Conservation (phyloP, 306 rosid species). For the Vicia villosa region DNA sequence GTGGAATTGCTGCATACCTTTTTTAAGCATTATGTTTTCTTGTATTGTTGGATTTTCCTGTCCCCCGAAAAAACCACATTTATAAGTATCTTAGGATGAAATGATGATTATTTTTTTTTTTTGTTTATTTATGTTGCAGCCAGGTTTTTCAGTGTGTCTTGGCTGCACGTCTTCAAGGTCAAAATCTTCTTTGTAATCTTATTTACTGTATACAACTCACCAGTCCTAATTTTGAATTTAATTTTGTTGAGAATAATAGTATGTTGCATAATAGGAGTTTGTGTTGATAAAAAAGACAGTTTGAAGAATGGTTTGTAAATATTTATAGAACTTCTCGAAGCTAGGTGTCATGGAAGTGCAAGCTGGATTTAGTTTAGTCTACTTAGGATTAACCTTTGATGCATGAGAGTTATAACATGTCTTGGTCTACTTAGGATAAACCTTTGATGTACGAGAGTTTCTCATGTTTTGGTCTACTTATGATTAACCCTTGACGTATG, state of each 20-base stretch:
- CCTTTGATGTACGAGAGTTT: no score
- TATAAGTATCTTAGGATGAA: conserved; percentile 33
- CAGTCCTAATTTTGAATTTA: conserved; percentile 7
- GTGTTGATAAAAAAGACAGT: no score
- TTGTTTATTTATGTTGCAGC: not conserved
- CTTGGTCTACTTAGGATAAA: no score
- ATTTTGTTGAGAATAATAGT: not conserved
- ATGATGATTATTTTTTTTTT: conserved; percentile 14
- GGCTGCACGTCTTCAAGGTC: conserved; percentile 16
- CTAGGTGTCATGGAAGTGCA: no score
- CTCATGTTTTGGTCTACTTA: no score
- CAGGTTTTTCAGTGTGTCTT: conserved; percentile 11
- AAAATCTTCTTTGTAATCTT: not conserved
- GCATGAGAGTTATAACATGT: not conserved
- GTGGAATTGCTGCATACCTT: conserved; percentile 14
- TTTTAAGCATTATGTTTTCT: conserved; percentile 25
- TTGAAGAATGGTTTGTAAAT: no score
- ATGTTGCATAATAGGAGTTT: no score
- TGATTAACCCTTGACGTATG: not conserved
- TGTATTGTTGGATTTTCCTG: conserved; percentile 23
- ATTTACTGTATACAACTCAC: not conserved
- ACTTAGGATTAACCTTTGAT: not conserved
- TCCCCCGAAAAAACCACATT: conserved; percentile 8
- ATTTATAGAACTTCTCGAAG: no score
- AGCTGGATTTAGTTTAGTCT: no score